Conservation (phyloP, 805 yeast species). For the Monosporozyma solicola region DNA sequence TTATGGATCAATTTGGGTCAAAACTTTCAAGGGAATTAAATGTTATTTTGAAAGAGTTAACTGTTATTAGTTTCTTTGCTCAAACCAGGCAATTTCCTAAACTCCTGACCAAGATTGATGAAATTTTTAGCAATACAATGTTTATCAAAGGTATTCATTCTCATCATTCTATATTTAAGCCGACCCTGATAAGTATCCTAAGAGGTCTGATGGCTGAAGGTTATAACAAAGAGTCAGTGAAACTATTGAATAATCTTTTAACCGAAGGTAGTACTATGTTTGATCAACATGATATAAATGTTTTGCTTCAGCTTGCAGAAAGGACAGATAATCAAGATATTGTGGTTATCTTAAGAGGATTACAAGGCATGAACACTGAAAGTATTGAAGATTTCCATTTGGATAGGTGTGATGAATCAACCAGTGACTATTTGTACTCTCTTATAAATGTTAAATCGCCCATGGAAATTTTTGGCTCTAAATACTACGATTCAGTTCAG, state of each 20-base stretch:
- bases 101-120: constrained; percentile 2
- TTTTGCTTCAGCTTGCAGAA: not conserved
- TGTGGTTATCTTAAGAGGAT: not conserved
- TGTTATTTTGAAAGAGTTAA: constrained; percentile 3
- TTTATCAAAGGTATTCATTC: not conserved
- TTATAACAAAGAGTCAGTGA: not conserved
- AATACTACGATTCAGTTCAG: not conserved
- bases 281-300: not conserved
- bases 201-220: not conserved
- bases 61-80: constrained; percentile 14
- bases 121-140: not conserved
- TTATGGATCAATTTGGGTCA: not conserved
- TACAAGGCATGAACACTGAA: not conserved
- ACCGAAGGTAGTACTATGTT: not conserved
- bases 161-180: not conserved
- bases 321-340: not conserved
- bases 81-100: constrained; percentile 17
- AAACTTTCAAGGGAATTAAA: not conserved
- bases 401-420: not conserved
- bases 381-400: not conserved
- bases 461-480: not conserved
- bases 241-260: not conserved
- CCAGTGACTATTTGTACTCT: not conserved
- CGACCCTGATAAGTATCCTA: not conserved
- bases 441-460: not conserved